Base-by-base conservation (phyloP, 2,329 filamentous ascomycete species). In the Didymella lethalis region DNA sequence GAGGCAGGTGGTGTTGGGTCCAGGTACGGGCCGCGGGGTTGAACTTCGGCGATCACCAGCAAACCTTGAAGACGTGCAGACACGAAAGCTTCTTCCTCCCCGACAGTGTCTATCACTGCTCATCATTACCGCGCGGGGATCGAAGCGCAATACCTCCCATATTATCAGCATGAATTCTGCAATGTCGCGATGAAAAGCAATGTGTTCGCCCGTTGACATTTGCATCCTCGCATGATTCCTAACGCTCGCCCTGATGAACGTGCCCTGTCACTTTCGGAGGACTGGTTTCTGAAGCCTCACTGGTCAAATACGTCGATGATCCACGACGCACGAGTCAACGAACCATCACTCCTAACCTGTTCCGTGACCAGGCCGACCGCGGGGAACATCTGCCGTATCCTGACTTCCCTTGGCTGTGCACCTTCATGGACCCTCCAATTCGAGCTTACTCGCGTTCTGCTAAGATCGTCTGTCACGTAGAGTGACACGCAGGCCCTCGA, bases 21-120 rank as follows among this genome's bases (percentile, higher is more conserved):
- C 29, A 48, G 48, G 49, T 54, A 59, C 56, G 56, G 56, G 56
- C 55, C 49, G 49, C 38, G 44, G 55, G 34, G 45, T 16, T 49
- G 49, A 58, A 58, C 29, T 49, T 58, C 46, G 55, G 44, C 32
- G 48, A 45, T n/a, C 48, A 44, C 49, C 23, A n/a, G 32, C 32
- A n/a, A 36, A 36, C 32, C 32, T n/a, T 41, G 25, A 25, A 48
- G 43, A 36, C 34, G 48, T 48, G 55, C 48, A 57, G 40, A 46
- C 20, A 54, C 55, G n/a, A 50, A 48, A 52, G 41, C 56, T 46
- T 54, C 28, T 41, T 44, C 41, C 8, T 38, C n/a, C 25, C 11
- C 41, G 41, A 28, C 29, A 23, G 4, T 25, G 14, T 32, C 26
- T 12, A 47, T 31, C n/a, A 20, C 36, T 32, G n/a, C 49, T 7